These are phyloP conservation scores for Aulographum hederae DNA, from an alignment of 2,329 filamentous ascomycete species.

Conservation along the genomic window DNA sequence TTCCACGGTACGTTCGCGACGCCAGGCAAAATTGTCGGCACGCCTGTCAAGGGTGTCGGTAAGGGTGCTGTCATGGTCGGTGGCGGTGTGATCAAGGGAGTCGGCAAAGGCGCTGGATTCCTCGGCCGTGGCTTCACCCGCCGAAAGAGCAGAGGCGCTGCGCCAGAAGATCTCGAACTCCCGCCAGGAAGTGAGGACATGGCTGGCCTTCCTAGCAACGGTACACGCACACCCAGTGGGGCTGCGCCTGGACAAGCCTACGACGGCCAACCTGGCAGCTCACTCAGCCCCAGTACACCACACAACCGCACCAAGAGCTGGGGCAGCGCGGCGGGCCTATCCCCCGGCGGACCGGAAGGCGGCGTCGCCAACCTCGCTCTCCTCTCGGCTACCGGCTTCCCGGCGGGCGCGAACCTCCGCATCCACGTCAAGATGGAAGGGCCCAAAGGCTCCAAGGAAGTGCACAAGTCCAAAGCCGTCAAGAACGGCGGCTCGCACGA, in stretches of 20 bases:
- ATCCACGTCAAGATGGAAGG: constrained; percentile 50
- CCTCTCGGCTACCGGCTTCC: constrained; percentile 61
- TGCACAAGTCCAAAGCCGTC: constrained; percentile 85
- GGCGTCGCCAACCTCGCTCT: constrained; percentile 71
- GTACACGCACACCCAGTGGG: constrained; percentile 7
- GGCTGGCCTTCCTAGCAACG: constrained; percentile 16
- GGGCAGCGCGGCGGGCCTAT: constrained; percentile 17
- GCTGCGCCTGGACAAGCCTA: not conserved
- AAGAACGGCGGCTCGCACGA: constrained; percentile 46
- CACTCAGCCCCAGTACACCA: constrained; percentile 5
- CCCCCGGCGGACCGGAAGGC: constrained; percentile 33
- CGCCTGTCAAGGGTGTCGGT: constrained; percentile 82
- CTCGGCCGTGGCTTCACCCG: constrained; percentile 68
- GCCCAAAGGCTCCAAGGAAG: constrained; percentile 40
- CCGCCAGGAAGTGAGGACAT: constrained; percentile 21
- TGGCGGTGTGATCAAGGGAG: constrained; percentile 67
- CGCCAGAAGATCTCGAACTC: constrained; percentile 15
- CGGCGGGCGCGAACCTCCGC: constrained; percentile 60
- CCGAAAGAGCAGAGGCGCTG: constrained; percentile 38
- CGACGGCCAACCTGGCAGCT: not conserved
- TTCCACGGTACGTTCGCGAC: constrained; percentile 80
- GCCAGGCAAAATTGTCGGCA: constrained; percentile 80
- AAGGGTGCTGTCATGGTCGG: constrained; percentile 55
- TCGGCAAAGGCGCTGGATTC: constrained; percentile 87
- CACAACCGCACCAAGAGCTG: constrained; percentile 17